Conservation (phyloP, 23 red algal genomes). For the Gracilaria gracilis region DNA sequence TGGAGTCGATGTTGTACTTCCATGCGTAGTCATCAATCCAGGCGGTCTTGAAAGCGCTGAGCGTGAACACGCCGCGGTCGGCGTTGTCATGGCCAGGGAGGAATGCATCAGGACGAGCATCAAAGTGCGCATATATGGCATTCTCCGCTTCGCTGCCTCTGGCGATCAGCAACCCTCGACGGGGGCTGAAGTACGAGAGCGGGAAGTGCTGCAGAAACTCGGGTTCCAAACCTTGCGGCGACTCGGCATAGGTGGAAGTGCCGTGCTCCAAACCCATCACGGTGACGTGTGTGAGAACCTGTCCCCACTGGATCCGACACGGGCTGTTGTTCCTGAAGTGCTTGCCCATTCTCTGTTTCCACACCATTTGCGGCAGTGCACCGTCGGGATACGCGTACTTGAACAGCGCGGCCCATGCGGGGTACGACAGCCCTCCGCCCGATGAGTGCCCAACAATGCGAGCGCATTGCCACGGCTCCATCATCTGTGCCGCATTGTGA, state of each 20-base stretch:
- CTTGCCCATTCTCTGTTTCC: no score
- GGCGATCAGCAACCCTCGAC: slow-evolving; percentile 53
- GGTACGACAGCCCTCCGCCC: slow-evolving; percentile 22
- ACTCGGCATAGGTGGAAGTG: neutral
- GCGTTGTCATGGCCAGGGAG: slow-evolving; percentile 70
- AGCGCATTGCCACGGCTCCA: slow-evolving; percentile 59
- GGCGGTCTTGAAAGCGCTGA: slow-evolving; percentile 26
- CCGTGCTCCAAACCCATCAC: no score
- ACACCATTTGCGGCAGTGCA: no score
- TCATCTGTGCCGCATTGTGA: no score
- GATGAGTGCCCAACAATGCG: slow-evolving; percentile 23
- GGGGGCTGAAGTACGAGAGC: slow-evolving; percentile 47
- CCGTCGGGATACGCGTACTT: slow-evolving; percentile 46
- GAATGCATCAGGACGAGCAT: slow-evolving; percentile 65
- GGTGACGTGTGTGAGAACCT: no score
- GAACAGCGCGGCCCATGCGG: slow-evolving; percentile 20
- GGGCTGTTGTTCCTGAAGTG: no score
- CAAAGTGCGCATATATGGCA: slow-evolving; percentile 44
- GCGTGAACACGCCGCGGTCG: slow-evolving; percentile 59
- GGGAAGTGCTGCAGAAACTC: slow-evolving; percentile 16
- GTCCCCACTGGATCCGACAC: no score
- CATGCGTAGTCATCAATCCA: slow-evolving; percentile 48
- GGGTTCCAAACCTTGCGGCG: slow-evolving; percentile 9
- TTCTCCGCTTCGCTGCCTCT: slow-evolving; percentile 33
- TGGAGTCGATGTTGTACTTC: slow-evolving; percentile 26